These are phyloP conservation scores for Cnidoscolus chayamansa DNA, from an alignment of 441 rosid genomes.

Conservation along the genomic window DNA sequence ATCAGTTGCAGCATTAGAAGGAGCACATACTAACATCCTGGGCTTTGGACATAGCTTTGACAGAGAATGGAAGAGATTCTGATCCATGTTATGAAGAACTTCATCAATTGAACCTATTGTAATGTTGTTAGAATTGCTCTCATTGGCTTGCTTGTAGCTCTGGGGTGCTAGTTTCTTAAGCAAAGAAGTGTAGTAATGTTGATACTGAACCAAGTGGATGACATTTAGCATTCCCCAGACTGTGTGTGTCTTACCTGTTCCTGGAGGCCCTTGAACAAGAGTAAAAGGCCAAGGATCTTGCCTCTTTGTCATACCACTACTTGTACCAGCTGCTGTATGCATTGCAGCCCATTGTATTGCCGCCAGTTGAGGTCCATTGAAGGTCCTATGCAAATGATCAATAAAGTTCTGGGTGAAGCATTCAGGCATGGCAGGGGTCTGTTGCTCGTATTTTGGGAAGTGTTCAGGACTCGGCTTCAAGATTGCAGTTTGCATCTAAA, in stretches of 20 bases:
- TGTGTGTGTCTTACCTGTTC: constrained; percentile 99
- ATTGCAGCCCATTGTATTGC: constrained; percentile 99
- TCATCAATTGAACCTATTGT: constrained; percentile 90
- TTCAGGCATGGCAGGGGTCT: constrained; percentile 87
- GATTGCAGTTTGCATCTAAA: constrained; percentile 96
- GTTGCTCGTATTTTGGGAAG: constrained; percentile 91
- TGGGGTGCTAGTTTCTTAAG: constrained; percentile 97
- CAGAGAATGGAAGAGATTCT: constrained; percentile 84
- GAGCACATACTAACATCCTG: constrained; percentile 98
- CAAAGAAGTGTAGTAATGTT: constrained; percentile 92
- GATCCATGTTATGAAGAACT: constrained; percentile 98
- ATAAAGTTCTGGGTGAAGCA: constrained; percentile 86
- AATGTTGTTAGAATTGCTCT: constrained; percentile 61
- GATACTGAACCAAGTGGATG: constrained; percentile 97
- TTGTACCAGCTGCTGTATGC: constrained; percentile 99
- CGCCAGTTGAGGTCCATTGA: constrained; percentile 88
- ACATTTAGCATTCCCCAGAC: constrained; percentile 99
- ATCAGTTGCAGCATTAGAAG: constrained; percentile 99
- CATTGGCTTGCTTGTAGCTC: constrained; percentile 83
- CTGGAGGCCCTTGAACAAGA: constrained; percentile 99
- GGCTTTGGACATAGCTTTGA: constrained; percentile 97
- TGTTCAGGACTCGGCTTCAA: constrained; percentile 90
- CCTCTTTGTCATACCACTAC: constrained; percentile 72
- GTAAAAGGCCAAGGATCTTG: constrained; percentile 99
- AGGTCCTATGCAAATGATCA: constrained; percentile 74